Base-by-base conservation (phyloP, 257 asterid genomes). In the Primulina tabacum region DNA sequence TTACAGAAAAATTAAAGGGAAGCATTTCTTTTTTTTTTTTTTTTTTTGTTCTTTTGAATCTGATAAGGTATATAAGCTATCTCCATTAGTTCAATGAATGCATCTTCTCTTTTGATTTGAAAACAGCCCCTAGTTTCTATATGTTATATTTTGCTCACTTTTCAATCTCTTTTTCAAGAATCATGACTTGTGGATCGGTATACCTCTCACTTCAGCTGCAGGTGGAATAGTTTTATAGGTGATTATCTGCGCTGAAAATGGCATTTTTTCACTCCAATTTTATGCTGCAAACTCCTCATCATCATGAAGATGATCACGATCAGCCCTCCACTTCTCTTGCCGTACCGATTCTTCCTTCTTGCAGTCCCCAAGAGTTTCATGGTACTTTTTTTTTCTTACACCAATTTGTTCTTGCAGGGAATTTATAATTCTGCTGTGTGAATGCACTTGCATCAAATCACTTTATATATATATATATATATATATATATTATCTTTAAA, bases 231-330 rank as follows among this genome's bases (percentile, higher is more conserved):
- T 38, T 9, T 17, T 47, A 37, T 64, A 76, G 89, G 71, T 28
- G 30, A 28, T 28, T 28, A 28, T 28, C 2, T 3, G 76, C 77
- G 70, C 76, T 77, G 67, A 53, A 77, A 74, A 91, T 91, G 97
- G 92, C 86, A 57, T 91, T 87, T 73, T 89, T 84, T 74, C 92
- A 89, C 71, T 58, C 97, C 66, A 89, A 89, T 82, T 91, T 89
- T 74, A 84, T 91, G 95, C 79, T 89, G 60, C 96, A 89, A 82
- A 80, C 85, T 71, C 71, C 89, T 55, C 84, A 87, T 55, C 56
- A 50, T 16, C 91, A 85, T 69, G 85, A 87, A 33, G 80, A 81
- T 73, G 80, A 83, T 37, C 82, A 73, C 29, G 76, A 75, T 67
- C 81, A 76, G 0, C 68, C 84, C 20, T 63, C 86, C 14, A 81